Base-by-base conservation (phyloP, 2,329 filamentous ascomycete species). In the Furcasterigmium sp. region DNA sequence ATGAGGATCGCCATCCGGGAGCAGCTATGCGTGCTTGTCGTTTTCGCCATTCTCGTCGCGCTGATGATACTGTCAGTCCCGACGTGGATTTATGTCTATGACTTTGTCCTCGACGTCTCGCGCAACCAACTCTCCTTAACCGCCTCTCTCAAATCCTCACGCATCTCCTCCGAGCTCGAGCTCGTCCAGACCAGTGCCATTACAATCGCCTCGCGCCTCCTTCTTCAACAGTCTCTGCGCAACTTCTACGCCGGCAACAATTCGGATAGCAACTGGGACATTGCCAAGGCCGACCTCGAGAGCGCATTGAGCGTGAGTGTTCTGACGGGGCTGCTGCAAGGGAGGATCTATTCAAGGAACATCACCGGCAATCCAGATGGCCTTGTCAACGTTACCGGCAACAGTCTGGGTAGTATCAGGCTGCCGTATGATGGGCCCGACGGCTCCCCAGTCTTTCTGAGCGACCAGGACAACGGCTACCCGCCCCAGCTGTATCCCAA, bases 141-240 rank as follows among this genome's bases (percentile, higher is more conserved):
- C 2, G 91, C 91, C 7, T 90, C 86, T 3, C 80, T 95, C 58
- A 95, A 95, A 63, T 85, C 90, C 17, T 82, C 86, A 23, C 85
- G 91, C 58, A 76, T 96, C 49, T 73, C 85, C 6, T 84, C 87
- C 41, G 86, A 89, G 58, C 76, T 96, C 43, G 74, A 87, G 41
- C 75, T 95, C 41, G 80, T 95, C 52, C 80, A 90, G 65, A 85
- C 85, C 25, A 84, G 82, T 46, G 85, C 83, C 56, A 72, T 75
- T 43, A 84, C 85, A 43, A 84, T 93, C 36, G 72, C 84, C 7
- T 90, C 87, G 1, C 72, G 82, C 46, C 61, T 84, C 17, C 58
- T 84, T 18, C 63, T 85, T 15, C 81, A 85, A 53, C 45, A 65
- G 14, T 69, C 75, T 5, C 60, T 85, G 25, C 50, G 55, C 41